A percentile compares a stretch with the other conserved stretches of the same genome.
phyloP scores from a whole-genome alignment of 2,329 filamentous ascomycete species.

The Phyllosticta citrichinensis region DNA sequence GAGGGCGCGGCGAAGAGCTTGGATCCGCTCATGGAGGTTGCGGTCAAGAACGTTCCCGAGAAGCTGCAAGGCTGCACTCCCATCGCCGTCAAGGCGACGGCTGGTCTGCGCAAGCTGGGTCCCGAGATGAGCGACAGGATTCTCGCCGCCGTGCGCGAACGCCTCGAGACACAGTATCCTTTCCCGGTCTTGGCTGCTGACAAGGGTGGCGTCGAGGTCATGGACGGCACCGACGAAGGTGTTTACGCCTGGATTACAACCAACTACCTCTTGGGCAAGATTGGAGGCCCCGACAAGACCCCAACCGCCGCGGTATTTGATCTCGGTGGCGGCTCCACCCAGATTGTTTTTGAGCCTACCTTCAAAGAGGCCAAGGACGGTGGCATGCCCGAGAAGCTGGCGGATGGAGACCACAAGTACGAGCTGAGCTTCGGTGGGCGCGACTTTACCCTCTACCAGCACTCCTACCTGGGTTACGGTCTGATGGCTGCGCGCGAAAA shows the following conservation, averaged over 20 bases:
- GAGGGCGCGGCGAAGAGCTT: slow-evolving; percentile 82
- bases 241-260: slow-evolving; percentile 99
- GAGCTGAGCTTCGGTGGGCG: slow-evolving; percentile 80
- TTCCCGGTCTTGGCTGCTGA: slow-evolving; percentile 87
- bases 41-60: slow-evolving; percentile 74
- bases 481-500: slow-evolving; percentile 89
- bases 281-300: slow-evolving; percentile 80
- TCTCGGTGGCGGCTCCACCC: slow-evolving; percentile 90
- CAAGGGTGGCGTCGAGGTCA: slow-evolving; percentile 83
- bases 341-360: slow-evolving; percentile 96
- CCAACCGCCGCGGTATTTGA: slow-evolving; percentile 93
- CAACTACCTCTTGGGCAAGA: slow-evolving; percentile 97
- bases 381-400: slow-evolving; percentile 76
- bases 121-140: slow-evolving; percentile 72
- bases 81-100: slow-evolving; percentile 95
- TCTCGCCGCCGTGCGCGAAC: slow-evolving; percentile 69
- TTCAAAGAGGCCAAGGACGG: slow-evolving; percentile 64
- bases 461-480: slow-evolving; percentile 94
- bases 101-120: slow-evolving; percentile 81
- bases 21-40: slow-evolving; percentile 77
- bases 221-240: slow-evolving; percentile 95
- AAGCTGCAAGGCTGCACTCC: slow-evolving; percentile 86
- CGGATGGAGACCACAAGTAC: slow-evolving; percentile 93
- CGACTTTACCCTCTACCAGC: slow-evolving; percentile 89
- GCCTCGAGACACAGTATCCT: slow-evolving; percentile 81